Percentiles rank a stretch among this genome's conserved stretches.
phyloP scores from a whole-genome alignment of 768 basidiomycete genomes.

The Mycena rebaudengoi region DNA sequence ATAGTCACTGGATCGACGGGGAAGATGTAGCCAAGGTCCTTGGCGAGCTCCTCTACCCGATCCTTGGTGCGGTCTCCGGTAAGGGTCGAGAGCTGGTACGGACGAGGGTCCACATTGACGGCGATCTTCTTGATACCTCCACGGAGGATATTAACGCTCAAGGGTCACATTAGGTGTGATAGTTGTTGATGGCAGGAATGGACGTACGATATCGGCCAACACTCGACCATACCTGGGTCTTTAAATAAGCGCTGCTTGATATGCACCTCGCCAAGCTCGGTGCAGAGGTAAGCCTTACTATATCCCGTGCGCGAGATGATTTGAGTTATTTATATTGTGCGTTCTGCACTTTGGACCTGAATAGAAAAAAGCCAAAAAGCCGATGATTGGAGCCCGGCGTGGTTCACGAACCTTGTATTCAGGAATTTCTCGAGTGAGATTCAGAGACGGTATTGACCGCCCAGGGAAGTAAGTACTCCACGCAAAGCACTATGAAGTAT shows the following conservation, averaged over 20 bases:
- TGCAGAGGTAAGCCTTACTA: not conserved
- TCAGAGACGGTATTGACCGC: too few species aligned
- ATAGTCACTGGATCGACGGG: not conserved
- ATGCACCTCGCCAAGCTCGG: not conserved
- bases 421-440: too few species aligned
- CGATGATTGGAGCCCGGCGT: too few species aligned
- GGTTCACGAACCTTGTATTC: too few species aligned
- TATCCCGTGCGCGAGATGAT: conserved; percentile 3
- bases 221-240: not conserved
- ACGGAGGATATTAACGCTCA: conserved; percentile 4
- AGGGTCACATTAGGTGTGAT: not conserved
- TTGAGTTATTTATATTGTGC: too few species aligned
- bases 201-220: not conserved
- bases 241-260: not conserved
- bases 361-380: too few species aligned
- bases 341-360: too few species aligned
- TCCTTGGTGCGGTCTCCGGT: not conserved
- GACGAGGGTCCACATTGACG: not conserved
- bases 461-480: too few species aligned
- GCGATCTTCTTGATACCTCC: not conserved
- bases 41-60: not conserved
- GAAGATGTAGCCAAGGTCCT: conserved; percentile 14
- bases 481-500: too few species aligned
- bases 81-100: not conserved
- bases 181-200: not conserved